Base-by-base conservation (phyloP, 208 protist species). In the Acanthamoeba castellanii region DNA sequence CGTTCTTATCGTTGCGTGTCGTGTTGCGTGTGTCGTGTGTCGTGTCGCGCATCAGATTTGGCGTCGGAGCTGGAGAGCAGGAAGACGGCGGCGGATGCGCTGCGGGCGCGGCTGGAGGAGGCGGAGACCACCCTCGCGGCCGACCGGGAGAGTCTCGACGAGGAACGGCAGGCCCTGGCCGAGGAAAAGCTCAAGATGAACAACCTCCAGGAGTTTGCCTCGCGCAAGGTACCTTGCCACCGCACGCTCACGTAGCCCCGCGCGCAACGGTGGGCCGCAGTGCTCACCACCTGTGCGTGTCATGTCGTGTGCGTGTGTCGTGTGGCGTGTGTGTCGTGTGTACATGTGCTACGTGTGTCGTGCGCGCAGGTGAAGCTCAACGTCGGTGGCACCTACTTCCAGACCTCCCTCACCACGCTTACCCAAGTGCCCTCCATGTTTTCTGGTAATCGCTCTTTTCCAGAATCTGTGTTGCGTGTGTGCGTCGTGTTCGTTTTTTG, bases 351-450 rank as follows among this genome's bases (percentile, higher is more conserved):
- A 13, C 50, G 50, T 55, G 50, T 13, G 50, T 11, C 16, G 52
- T 57, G 52, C 16, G 7, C 52, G n/a, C 11, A 57, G 52, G 57
- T 81, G 34, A 81, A 81, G 70, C 70, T 81, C 30, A 81, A 81
- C n/a, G 70, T 81, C 8, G 70, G 70, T 13, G 70, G 70, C 70
- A 37, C 70, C 9, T 25, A 50, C 70, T 81, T 81, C 37, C 34
- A 50, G 16, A 81, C 70, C 13, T 81, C 70, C 70, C 30, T 34
- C 11, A 25, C 70, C n/a, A 81, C 70, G 11, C 70, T 81, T 6
- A 81, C 70, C 13, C 70, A 81, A 50, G 37, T 81, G 70, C 70
- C 70, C n/a, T 81, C 70, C 37, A 81, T 81, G 70, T 47, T 81
- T 27, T 64, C 57, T 13, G 57, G 57, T 64, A 27, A 0, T 42